Percentiles rank a stretch among this genome's conserved stretches.
These are phyloP conservation scores for Entrophospora sp. DNA, from an alignment of 192 early-diverging fungal genomes.

Conservation along the genomic window DNA sequence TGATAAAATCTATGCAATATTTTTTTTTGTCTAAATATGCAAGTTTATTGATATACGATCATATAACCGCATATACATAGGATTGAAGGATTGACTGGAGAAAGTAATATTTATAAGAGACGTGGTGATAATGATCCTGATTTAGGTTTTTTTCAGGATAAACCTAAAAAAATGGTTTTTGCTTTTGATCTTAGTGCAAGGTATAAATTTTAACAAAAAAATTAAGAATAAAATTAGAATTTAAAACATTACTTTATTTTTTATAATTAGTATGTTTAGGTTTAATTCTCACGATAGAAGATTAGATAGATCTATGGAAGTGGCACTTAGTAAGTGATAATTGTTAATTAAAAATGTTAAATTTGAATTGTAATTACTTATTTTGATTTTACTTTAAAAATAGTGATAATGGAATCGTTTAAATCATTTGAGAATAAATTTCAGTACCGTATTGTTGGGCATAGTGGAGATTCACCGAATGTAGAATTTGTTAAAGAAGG, in stretches of 20 bases:
- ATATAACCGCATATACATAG: too few relatives aligned
- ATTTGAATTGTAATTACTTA: background rate
- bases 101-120: slow-evolving; percentile 68
- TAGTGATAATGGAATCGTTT: slow-evolving; percentile 69
- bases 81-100: slow-evolving; percentile 67
- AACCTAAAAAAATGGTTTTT: slow-evolving; percentile 69
- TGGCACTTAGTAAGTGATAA: slow-evolving; percentile 47
- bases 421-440: slow-evolving; percentile 71
- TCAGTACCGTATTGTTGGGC: slow-evolving; percentile 64
- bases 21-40: too few relatives aligned
- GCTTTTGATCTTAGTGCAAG: slow-evolving; percentile 71
- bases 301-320: slow-evolving; percentile 53
- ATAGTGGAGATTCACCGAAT: slow-evolving; percentile 68
- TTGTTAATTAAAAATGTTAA: background rate
- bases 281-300: slow-evolving; percentile 56
- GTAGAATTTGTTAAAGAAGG: slow-evolving; percentile 60
- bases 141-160: slow-evolving; percentile 57
- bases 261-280: slow-evolving; percentile 44
- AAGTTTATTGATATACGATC: too few relatives aligned
- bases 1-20: too few relatives aligned
- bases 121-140: slow-evolving; percentile 70
- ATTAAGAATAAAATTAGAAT: too few relatives aligned
- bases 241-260: too few relatives aligned
- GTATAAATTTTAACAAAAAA: too few relatives aligned
- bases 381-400: background rate